These are phyloP conservation scores for Botrytis aclada DNA, from an alignment of 2,329 filamentous ascomycete species.

Conservation along the genomic window DNA sequence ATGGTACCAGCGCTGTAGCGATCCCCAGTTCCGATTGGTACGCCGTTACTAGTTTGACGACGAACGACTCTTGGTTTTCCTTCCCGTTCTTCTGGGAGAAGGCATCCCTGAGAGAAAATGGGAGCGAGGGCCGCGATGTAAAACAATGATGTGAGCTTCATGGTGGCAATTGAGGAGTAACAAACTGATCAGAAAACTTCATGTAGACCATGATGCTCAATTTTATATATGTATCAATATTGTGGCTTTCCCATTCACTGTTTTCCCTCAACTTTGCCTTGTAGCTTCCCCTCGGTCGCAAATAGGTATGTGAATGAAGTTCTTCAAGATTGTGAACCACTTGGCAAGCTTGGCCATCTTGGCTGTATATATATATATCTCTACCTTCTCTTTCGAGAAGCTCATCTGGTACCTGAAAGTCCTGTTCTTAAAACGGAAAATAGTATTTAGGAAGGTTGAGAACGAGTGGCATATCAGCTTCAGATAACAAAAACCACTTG, in stretches of 20 bases:
- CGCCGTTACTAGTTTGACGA: conserved; percentile 25
- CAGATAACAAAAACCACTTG: neutral
- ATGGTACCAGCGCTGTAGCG: conserved; percentile 42
- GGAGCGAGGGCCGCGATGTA: conserved; percentile 24
- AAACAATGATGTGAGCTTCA: conserved; percentile 28
- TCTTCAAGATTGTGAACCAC: neutral
- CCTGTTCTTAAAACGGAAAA: neutral
- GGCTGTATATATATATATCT: neutral
- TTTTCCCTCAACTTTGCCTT: neutral
- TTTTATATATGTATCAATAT: neutral
- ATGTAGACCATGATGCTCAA: neutral
- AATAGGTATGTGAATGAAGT: neutral
- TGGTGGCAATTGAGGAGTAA: conserved; percentile 13
- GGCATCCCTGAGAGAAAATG: conserved; percentile 35
- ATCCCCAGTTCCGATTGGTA: conserved; percentile 45
- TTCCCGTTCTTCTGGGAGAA: conserved; percentile 41
- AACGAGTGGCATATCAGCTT: neutral
- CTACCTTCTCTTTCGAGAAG: neutral
- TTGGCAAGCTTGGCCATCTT: conserved; percentile 10
- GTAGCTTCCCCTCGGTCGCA: neutral
- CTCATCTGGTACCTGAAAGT: neutral
- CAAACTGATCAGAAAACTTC: neutral
- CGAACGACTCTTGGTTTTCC: conserved; percentile 23
- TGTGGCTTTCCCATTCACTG: neutral
- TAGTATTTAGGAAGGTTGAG: neutral